phyloP scores from a whole-genome alignment of 768 basidiomycete species.

The Suillus weaverae region DNA sequence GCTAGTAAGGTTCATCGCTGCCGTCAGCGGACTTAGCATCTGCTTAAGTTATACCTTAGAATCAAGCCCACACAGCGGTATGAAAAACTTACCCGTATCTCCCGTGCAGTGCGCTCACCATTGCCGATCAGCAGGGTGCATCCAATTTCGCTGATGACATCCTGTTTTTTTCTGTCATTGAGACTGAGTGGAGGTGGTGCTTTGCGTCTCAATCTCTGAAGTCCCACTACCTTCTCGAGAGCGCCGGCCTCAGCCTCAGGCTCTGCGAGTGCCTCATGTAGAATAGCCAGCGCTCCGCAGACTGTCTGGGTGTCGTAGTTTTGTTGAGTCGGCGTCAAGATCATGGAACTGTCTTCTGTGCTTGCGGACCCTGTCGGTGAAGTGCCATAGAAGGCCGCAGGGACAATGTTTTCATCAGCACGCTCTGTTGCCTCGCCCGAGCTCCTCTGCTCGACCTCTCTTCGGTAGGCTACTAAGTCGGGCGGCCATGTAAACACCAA shows the following conservation, averaged over 20 bases:
- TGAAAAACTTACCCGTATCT: slow-evolving; percentile 1
- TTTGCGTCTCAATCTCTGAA: slow-evolving; percentile 11
- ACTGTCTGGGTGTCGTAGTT: neutral
- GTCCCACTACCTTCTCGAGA: slow-evolving; percentile 10
- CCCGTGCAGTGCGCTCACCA: neutral
- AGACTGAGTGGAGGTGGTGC: slow-evolving; percentile 1
- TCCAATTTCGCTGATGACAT: neutral
- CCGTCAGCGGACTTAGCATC: slow-evolving; percentile 6
- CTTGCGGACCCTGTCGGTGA: slow-evolving; percentile 13
- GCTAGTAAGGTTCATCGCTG: slow-evolving; percentile 13
- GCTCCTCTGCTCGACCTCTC: neutral
- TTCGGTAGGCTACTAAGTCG: neutral
- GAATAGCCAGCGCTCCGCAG: neutral
- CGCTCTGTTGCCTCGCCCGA: neutral
- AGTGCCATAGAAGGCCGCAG: slow-evolving; percentile 13
- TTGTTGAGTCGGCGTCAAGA: slow-evolving; percentile 3
- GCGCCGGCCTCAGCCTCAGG: neutral
- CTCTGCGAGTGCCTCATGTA: neutral
- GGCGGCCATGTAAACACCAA: slow-evolving; percentile 30
- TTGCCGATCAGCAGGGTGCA: neutral
- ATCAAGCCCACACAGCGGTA: neutral
- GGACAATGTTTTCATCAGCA: slow-evolving; percentile 9
- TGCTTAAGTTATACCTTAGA: neutral
- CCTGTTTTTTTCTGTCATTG: neutral
- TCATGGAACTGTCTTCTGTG: slow-evolving; percentile 12